Evolutionary conservation across 768 basidiomycete species (phyloP), one percentile per base, ranked within the genome.

Genomic region (Collybiopsis luxurians): DNA sequence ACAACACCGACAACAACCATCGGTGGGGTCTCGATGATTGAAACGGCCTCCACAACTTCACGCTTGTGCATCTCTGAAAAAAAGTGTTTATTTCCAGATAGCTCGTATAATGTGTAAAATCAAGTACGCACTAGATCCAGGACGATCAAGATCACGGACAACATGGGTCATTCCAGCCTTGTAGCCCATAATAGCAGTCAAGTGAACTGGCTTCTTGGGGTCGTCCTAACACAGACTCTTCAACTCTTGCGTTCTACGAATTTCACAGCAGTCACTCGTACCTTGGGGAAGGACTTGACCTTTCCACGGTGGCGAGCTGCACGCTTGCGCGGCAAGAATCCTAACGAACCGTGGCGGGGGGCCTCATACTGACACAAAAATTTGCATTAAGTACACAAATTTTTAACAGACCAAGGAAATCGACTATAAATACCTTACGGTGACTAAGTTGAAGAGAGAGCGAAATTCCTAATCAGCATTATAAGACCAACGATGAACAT

Each of bases 91-190:
- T 21, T 17, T 15, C 59, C 24, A 6, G 31, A 21, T 49, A 13
- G 31, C 31, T 42, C 30, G 12, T 27, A 26, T 40, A 51, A 38
- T 55, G 9, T 21, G 5, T 27, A 42, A 40, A 42, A 47, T 0
- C 21, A 15, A 42, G 55, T 15, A 87, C 95, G 69, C 70, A 98
- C 95, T 99, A 70, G 97, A 98, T 64, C 96, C 97, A 51, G 96
- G 96, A 71, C 97, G 93, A 79, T 98, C 97, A 67, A 98, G 92
- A 71, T 99, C 97, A 70, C 97, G 92, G 61, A 99, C 95, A 67
- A 99, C 84, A 73, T 99, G 97, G 76, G 95, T 98, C 96, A 98
- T 98, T 67, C 97, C 97, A 63, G 97, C 97, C 86, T 99, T 99
- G 89, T 98, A 99, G 66, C 96, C 97, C 87, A 99, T 85, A 72